Evolutionary conservation across 1,139 yeast species (phyloP), one percentile per base, ranked within the genome.

Genomic region (Debaryomycetaceae sp.): DNA sequence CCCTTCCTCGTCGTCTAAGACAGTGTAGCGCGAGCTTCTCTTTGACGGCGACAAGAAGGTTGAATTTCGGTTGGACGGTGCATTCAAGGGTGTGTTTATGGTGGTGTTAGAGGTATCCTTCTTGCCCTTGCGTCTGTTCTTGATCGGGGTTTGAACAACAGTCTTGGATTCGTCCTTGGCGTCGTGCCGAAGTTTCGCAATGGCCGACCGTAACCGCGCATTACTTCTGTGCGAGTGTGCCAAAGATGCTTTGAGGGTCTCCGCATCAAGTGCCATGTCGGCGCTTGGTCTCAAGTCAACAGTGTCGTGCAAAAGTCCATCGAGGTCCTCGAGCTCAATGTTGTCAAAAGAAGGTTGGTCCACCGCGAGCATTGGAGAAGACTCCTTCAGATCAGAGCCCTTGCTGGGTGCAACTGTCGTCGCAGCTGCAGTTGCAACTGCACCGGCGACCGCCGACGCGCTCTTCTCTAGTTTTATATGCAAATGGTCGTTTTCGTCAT

Each of bases 161-260:
- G n/a, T n/a, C n/a, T n/a, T n/a, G n/a, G 42, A 14, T 34, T 39
- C 32, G 26, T 46, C 41, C 13, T 34, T 41, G 29, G n/a, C n/a
- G n/a, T 39, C 48, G 23, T 35, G 40, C 44, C 65, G 70, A 17
- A 58, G 42, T 46, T 71, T 75, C 39, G 71, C 48, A 11, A 75
- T 53, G 4, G 66, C 67, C 10, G 68, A 54, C 49, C 80, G 68
- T 39, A 79, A 61, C 43, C 71, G 75, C 9, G 73, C 58, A 34
- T 78, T 75, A 0, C 76, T 71, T 38, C 71, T 66, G 45, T 80
- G 78, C 4, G 91, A 83, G 51, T 75, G 84, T 17, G 66, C 66
- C 43, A 85, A 62, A 10, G 84, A 78, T 0, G 84, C 72, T 41
- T 72, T 67, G 42, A 83, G 60, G 0, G 89, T 78, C 46, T 84